A percentile compares a stretch with the other conserved stretches of the same genome.
These are phyloP conservation scores for Ophiocytium majus DNA, from an alignment of 352 stramenopile genomes.

Conservation along the genomic window DNA sequence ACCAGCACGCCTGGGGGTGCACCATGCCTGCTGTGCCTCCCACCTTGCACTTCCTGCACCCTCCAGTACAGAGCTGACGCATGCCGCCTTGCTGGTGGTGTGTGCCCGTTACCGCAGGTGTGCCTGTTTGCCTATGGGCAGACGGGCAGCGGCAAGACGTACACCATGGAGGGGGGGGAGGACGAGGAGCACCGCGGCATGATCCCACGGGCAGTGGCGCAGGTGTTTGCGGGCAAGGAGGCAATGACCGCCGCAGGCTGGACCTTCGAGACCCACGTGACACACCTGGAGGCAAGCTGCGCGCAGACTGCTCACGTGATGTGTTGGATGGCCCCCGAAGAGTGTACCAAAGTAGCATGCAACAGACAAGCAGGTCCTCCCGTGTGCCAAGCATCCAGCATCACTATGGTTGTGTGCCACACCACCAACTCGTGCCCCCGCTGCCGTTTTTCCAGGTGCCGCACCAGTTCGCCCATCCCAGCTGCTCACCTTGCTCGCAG, in stretches of 20 bases:
- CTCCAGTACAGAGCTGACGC: slow-evolving; percentile 76
- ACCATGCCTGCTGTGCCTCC: neutral
- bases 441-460: no score
- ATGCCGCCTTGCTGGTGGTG: neutral
- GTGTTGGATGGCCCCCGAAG: no score
- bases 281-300: slow-evolving; percentile 10
- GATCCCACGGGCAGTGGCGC: slow-evolving; percentile 93
- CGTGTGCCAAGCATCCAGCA: no score
- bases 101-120: slow-evolving; percentile 63
- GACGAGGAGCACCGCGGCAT: slow-evolving; percentile 86
- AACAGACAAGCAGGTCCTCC: no score
- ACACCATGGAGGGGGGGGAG: slow-evolving; percentile 94
- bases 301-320: no score
- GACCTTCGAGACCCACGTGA: neutral
- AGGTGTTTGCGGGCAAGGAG: slow-evolving; percentile 77
- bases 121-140: slow-evolving; percentile 84
- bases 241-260: neutral
- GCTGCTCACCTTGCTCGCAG: neutral
- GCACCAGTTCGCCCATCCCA: no score
- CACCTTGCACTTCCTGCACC: slow-evolving; percentile 88
- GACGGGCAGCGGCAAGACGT: slow-evolving; percentile 85
- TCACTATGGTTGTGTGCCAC: no score
- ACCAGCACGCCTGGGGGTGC: no score
- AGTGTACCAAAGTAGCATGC: no score
- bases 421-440: no score